Base-by-base conservation (phyloP, 306 rosid species). In the Cucumis cinereus region DNA sequence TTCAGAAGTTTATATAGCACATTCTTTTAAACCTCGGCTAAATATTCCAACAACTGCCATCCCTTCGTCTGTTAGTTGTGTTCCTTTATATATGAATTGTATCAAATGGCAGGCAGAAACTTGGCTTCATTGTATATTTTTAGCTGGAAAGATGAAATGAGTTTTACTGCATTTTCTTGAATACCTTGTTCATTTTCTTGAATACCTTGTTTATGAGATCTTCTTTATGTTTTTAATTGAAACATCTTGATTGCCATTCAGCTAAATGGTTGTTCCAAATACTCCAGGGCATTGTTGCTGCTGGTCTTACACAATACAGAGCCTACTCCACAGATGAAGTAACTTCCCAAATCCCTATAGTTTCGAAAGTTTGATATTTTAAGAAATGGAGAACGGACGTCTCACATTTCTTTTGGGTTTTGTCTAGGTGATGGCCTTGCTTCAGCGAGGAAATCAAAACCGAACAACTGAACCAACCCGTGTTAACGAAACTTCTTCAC, bases 381-480 rank as follows among this genome's bases (percentile, higher is more conserved):
- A 10, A 57, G 80, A 52, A 67, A 50, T 73, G 76, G 56, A 61
- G 47, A 20, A 59, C 75, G 22, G 22, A 49, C 30, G 41, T 26
- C 24, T 79, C 55, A 71, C 49, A 53, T 14, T 63, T 55, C 72
- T 66, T 41, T 58, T 68, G 63, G 83, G 80, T 75, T 84, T 77
- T 62, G 15, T 79, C 56, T 87, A 94, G 98, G 97, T 94, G 63
- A 94, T 94, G 98, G 87, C 91, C 72, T 82, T 94, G 88, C 97
- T 94, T 83, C 98, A 91, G 54, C 98, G 84, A 77, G 98, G 98
- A 84, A 94, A 94, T 79, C 91, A 71, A 76, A 90, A 87, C 85
- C 87, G 98, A 81, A 94, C 98, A 33, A 94, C 98, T 4, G 98
- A 94, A 83, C 98, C 98, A 41, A 94, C 98, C 74, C 96, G 95